Evolutionary conservation across 2,329 filamentous ascomycete genomes (phyloP).

Genomic region (Hymenotorrendiella dingleyae): DNA sequence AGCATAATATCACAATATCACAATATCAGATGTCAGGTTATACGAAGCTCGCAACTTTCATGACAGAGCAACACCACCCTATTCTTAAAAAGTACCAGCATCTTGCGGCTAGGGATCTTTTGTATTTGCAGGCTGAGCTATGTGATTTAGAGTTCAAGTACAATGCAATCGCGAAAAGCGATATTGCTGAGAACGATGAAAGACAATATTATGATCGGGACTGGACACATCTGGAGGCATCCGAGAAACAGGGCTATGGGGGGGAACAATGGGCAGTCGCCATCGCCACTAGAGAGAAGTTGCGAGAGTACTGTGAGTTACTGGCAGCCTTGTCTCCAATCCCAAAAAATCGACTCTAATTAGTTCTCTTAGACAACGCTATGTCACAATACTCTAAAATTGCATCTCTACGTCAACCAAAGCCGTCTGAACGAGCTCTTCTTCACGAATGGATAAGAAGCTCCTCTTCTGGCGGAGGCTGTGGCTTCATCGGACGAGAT

Average conservation of each 20-base stretch:
- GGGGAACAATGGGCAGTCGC: slow-evolving; percentile 13
- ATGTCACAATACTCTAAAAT: slow-evolving; percentile 12
- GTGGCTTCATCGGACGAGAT: slow-evolving; percentile 13
- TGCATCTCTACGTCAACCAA: slow-evolving; percentile 7
- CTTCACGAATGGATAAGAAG: slow-evolving; percentile 13
- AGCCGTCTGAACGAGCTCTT: slow-evolving; percentile 4
- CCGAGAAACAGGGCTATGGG: slow-evolving; percentile 7
- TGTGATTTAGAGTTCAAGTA: slow-evolving; percentile 8
- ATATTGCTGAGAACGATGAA: slow-evolving; percentile 7
- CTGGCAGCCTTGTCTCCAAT: neutral
- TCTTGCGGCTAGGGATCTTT: slow-evolving; percentile 10
- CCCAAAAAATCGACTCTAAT: neutral
- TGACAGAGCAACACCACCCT: slow-evolving; percentile 10
- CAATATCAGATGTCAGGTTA: slow-evolving; percentile 9
- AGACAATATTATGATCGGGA: slow-evolving; percentile 11
- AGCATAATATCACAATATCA: too few relatives aligned
- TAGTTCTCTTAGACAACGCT: slow-evolving; percentile 7
- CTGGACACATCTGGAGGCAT: slow-evolving; percentile 7
- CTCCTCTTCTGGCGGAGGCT: slow-evolving; percentile 7
- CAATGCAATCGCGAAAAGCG: slow-evolving; percentile 7
- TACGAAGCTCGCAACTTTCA: slow-evolving; percentile 12
- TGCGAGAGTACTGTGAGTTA: slow-evolving; percentile 14
- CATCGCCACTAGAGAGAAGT: slow-evolving; percentile 7
- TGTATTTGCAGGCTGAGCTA: slow-evolving; percentile 15
- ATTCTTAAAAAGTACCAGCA: slow-evolving; percentile 11